Conservation (phyloP, 2,329 filamentous ascomycete genomes). For the Claviceps capensis region DNA sequence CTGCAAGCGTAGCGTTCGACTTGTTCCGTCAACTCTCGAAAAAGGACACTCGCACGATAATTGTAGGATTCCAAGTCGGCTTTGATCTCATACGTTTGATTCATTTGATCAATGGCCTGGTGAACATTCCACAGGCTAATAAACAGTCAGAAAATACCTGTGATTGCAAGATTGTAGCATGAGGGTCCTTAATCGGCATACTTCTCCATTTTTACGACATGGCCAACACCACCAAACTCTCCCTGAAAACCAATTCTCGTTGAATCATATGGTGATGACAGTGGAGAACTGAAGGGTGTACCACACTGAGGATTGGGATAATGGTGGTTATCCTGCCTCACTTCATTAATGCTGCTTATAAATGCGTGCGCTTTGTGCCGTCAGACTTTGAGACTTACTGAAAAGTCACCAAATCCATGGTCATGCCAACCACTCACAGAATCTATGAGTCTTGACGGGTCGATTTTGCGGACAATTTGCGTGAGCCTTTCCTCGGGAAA, state of each 20-base stretch:
- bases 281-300: constrained; percentile 49
- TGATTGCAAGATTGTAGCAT: not conserved
- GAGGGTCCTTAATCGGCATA: constrained; percentile 19
- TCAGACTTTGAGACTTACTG: constrained; percentile 12
- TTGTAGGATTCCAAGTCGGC: constrained; percentile 47
- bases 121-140: constrained; percentile 50
- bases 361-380: not conserved
- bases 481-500: constrained; percentile 45
- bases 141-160: not conserved
- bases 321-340: constrained; percentile 50
- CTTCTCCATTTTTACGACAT: constrained; percentile 49
- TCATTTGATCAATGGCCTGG: constrained; percentile 43
- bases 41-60: constrained; percentile 46
- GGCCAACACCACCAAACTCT: constrained; percentile 57
- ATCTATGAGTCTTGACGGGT: constrained; percentile 51
- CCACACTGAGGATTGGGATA: constrained; percentile 61
- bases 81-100: constrained; percentile 55
- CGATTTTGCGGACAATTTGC: constrained; percentile 38
- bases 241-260: constrained; percentile 53
- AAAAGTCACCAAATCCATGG: constrained; percentile 53
- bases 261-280: constrained; percentile 41
- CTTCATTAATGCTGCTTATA: not conserved
- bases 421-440: constrained; percentile 53
- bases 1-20: constrained; percentile 49
- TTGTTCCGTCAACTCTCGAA: constrained; percentile 47